Evolutionary conservation across 2,329 filamentous ascomycete genomes (phyloP).

Genomic region (Kalmusia sp.): DNA sequence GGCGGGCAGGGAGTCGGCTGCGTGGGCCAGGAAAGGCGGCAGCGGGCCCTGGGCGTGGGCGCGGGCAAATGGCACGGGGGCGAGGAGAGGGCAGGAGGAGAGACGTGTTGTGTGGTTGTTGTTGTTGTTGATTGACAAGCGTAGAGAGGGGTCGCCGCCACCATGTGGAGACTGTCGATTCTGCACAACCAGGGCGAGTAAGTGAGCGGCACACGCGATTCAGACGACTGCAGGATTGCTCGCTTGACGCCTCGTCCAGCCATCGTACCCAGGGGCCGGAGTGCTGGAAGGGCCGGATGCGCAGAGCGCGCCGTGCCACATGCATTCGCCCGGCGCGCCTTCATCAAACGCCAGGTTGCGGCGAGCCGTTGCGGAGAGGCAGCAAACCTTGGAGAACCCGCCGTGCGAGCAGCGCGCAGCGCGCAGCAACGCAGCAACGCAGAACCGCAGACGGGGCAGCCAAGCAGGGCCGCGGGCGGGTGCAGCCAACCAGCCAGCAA

Average conservation of each 20-base stretch:
- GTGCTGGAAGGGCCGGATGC: slow-evolving; percentile 20
- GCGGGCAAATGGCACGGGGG: neutral
- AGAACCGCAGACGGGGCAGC: no score
- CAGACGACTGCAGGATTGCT: slow-evolving; percentile 21
- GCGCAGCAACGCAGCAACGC: neutral
- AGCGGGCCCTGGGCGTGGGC: neutral
- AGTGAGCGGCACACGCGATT: slow-evolving; percentile 25
- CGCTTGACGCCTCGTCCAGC: slow-evolving; percentile 32
- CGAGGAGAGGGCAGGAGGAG: neutral
- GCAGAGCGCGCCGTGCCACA: slow-evolving; percentile 30
- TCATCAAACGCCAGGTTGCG: neutral
- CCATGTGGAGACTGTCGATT: slow-evolving; percentile 1
- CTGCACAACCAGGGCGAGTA: slow-evolving; percentile 20
- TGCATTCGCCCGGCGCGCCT: slow-evolving; percentile 4
- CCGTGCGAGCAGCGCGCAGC: slow-evolving; percentile 8
- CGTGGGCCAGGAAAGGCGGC: slow-evolving; percentile 15
- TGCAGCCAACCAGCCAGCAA: neutral
- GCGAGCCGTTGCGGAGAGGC: neutral
- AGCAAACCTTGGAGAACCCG: no score
- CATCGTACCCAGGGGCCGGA: slow-evolving; percentile 34
- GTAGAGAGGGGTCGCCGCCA: slow-evolving; percentile 2
- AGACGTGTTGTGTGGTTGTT: neutral
- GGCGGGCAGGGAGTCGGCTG: slow-evolving; percentile 17
- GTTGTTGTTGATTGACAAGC: slow-evolving; percentile 1
- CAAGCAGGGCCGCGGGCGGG: no score